Conservation (phyloP, 352 stramenopile species). For the Blastocystis sp. region DNA sequence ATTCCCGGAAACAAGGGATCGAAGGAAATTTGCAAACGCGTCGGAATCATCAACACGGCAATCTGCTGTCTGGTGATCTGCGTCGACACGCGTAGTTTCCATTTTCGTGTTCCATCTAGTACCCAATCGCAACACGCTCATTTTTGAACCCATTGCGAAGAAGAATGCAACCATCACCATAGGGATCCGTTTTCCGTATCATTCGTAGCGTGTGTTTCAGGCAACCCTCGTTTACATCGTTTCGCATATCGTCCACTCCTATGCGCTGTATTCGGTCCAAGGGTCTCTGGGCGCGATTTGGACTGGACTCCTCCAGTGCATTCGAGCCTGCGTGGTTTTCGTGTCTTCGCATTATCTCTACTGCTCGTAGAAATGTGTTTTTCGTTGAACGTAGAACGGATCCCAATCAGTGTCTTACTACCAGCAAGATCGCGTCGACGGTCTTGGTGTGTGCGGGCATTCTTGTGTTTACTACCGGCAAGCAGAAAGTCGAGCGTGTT, state of each 20-base stretch:
- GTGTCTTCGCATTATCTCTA: background rate
- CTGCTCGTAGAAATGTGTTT: background rate
- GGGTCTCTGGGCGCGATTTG: background rate
- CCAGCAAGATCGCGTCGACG: background rate
- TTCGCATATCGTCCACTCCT: background rate
- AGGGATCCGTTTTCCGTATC: background rate
- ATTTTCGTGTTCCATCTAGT: background rate
- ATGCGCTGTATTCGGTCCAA: background rate
- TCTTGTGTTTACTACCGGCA: background rate
- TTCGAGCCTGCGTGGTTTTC: background rate
- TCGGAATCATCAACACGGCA: background rate
- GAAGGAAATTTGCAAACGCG: background rate
- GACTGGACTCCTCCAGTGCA: background rate
- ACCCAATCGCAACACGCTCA: background rate
- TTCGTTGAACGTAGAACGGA: background rate
- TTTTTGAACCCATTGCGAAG: background rate
- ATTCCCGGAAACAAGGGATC: background rate
- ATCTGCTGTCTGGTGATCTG: background rate
- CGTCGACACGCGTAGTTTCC: background rate
- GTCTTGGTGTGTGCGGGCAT: background rate
- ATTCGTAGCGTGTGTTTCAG: background rate
- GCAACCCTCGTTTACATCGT: background rate
- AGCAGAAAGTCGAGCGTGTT: background rate
- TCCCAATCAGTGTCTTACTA: slow-evolving; percentile 13
- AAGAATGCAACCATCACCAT: background rate